Percentiles rank a stretch among this genome's conserved stretches.
These are phyloP conservation scores for Rutstroemia sp. DNA, from an alignment of 2,329 filamentous ascomycete species.

Conservation along the genomic window DNA sequence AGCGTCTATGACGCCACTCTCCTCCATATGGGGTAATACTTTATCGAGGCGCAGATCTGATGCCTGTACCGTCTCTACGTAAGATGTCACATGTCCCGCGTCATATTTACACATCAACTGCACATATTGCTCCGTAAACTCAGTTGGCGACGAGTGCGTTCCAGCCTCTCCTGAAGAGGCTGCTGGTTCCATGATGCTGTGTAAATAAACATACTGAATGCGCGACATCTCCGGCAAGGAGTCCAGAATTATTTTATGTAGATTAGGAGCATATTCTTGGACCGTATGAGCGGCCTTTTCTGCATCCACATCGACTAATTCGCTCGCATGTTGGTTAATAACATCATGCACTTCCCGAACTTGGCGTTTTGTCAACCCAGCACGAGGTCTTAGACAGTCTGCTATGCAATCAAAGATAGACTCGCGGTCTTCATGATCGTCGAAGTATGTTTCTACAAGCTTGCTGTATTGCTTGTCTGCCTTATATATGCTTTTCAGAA, in stretches of 20 bases:
- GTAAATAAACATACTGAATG: constrained; percentile 57
- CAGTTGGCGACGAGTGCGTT: constrained; percentile 39
- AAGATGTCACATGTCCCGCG: constrained; percentile 74
- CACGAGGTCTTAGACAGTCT: constrained; percentile 61
- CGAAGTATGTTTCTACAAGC: constrained; percentile 74
- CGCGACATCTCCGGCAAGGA: constrained; percentile 46
- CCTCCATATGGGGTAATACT: constrained; percentile 81
- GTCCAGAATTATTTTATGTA: constrained; percentile 48
- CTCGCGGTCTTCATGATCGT: constrained; percentile 70
- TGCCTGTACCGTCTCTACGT: constrained; percentile 67
- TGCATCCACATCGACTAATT: constrained; percentile 51
- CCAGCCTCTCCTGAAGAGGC: constrained; percentile 32
- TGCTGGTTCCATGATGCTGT: constrained; percentile 63
- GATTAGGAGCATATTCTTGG: constrained; percentile 44
- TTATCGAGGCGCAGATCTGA: constrained; percentile 72
- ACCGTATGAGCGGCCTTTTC: constrained; percentile 48
- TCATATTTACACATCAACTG: constrained; percentile 87
- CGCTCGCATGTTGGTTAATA: constrained; percentile 47
- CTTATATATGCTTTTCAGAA: constrained; percentile 83
- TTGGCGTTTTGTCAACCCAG: constrained; percentile 61
- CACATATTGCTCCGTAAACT: constrained; percentile 76
- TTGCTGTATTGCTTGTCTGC: constrained; percentile 71
- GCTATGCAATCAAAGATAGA: constrained; percentile 73
- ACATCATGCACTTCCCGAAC: constrained; percentile 60
- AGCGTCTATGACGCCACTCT: constrained; percentile 83